Evolutionary conservation across 73 alveolate genomes (phyloP).

Genomic region (Durusdinium trenchii): DNA sequence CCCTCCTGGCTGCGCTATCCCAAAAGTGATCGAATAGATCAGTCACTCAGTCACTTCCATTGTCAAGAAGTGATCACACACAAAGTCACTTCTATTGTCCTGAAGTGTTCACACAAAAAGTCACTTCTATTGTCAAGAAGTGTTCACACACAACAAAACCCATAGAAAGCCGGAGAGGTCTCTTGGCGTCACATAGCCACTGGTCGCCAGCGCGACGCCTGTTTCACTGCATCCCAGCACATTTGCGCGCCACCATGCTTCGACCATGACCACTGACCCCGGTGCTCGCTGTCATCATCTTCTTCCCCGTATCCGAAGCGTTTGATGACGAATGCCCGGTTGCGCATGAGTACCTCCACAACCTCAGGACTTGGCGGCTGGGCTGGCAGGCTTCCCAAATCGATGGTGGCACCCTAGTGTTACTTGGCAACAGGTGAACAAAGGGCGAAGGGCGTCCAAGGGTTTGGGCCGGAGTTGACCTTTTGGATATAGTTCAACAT

Average conservation of each 20-base stretch:
- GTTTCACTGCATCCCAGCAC: neutral
- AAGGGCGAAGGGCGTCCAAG: no score
- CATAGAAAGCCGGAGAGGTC: neutral
- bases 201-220: neutral
- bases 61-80: conserved; percentile 6
- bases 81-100: neutral
- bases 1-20: conserved; percentile 31
- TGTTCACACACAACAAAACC: neutral
- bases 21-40: no score
- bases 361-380: no score
- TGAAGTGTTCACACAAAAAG: neutral
- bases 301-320: no score
- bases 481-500: no score
- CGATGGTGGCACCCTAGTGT: no score
- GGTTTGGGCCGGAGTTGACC: no score
- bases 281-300: no score
- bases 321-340: no score
- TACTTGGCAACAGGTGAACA: no score
- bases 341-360: no score
- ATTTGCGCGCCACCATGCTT: neutral
- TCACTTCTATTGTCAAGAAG: conserved; percentile 10
- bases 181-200: neutral
- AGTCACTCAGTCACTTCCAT: neutral
- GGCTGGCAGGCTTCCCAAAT: no score
- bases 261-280: neutral